Evolutionary conservation across 495 filamentous ascomycete species (phyloP), one percentile per base, ranked within the genome.

Genomic region (Venustampulla echinocandica): DNA sequence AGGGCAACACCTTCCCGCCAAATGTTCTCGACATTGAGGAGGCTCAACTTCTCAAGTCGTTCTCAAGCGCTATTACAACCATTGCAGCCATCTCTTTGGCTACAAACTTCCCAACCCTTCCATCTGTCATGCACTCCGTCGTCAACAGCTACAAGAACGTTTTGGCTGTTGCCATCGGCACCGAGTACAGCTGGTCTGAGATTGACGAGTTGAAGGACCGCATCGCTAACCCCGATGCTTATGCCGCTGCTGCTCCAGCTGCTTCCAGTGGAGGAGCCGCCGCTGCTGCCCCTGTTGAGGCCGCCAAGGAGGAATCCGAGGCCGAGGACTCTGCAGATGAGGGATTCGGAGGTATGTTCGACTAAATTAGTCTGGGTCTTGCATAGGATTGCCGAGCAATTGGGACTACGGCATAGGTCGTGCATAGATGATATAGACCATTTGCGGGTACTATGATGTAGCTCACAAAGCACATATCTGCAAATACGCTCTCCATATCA

Each of bases 71-170:
- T 56, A 82, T 96, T 66, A 73, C 69, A 57, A 87, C 89, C 62
- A 89, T 99, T 66, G 81, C 93, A 53, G 75, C 79, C 61, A 70
- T 97, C 65, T 97, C 93, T 38, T 79, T 99, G 58, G 90, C 89
- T 47, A 61, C 85, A 64, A 84, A 84, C 79, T 95, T 84, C 81
- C 92, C 92, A 57, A 98, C 92, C 59, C 76, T 96, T n/a, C 90
- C 92, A 38, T 90, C 92, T 38, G 79, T 95, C 69, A 82, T 93
- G 52, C 92, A 99, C 81, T 93, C 86, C 41, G 54, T 97, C 42
- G 72, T 97, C 76, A 97, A 97, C 79, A 60, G 72, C 62, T 99
- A 96, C 85, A 99, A 99, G 86, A 95, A 93, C 64, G 79, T 87
- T 51, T 69, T 99, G 54, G 78, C 90, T 55, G 81, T 97, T 58